Conservation (phyloP, 2,329 filamentous ascomycete genomes). For the Trichoderma sp. region DNA sequence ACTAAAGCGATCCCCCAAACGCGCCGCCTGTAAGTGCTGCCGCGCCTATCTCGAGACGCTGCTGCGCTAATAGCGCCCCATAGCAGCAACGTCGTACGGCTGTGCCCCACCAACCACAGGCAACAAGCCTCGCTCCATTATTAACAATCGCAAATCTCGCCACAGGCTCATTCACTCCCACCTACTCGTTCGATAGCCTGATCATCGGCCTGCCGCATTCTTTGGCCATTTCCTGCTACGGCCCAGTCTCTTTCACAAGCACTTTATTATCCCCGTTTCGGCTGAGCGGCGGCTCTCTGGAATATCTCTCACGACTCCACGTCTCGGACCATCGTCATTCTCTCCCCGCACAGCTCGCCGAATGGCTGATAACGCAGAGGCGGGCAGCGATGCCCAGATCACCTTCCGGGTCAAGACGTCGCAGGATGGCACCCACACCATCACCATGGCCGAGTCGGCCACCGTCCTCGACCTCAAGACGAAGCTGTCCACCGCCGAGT, state of each 20-base stretch:
- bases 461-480: slow-evolving; percentile 86
- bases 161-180: neutral
- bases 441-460: slow-evolving; percentile 78
- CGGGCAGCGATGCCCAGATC: slow-evolving; percentile 71
- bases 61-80: neutral
- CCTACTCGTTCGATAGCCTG: slow-evolving; percentile 5
- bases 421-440: slow-evolving; percentile 79
- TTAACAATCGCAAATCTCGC: slow-evolving; percentile 23
- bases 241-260: neutral
- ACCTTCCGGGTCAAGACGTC: slow-evolving; percentile 99
- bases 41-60: neutral
- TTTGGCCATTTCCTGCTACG: neutral
- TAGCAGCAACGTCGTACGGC: neutral
- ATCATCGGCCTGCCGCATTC: neutral
- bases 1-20: neutral
- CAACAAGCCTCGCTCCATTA: slow-evolving; percentile 5
- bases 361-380: slow-evolving; percentile 69
- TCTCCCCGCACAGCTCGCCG: slow-evolving; percentile 30
- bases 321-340: neutral
- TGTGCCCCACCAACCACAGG: slow-evolving; percentile 16
- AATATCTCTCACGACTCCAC: slow-evolving; percentile 4
- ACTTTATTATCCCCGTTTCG: neutral
- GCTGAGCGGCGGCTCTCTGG: neutral
- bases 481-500: slow-evolving; percentile 79
- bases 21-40: neutral